A percentile compares a stretch with the other conserved stretches of the same genome.
phyloP scores from a whole-genome alignment of 805 yeast species.

The Spathaspora hagerdaliae region DNA sequence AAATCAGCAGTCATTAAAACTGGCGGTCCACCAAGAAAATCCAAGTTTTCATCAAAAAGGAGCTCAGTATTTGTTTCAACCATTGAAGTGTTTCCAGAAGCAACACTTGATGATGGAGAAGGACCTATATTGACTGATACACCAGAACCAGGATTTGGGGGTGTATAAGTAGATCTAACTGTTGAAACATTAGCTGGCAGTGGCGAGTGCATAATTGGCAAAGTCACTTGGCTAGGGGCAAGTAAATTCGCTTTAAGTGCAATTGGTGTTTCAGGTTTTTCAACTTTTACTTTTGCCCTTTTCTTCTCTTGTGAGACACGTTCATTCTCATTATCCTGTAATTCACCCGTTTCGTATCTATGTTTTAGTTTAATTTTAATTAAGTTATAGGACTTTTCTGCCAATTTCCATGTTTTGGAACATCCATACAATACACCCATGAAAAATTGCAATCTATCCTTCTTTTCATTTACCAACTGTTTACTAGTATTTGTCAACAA shows the following conservation, averaged over 20 bases:
- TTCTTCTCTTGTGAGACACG: background rate
- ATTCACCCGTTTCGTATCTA: constrained; percentile 7
- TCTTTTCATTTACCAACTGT: constrained; percentile 21
- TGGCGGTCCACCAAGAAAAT: constrained; percentile 50
- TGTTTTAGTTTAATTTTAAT: constrained; percentile 32
- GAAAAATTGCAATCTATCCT: constrained; percentile 31
- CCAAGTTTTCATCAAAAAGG: constrained; percentile 20
- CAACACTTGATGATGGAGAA: background rate
- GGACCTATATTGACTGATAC: background rate
- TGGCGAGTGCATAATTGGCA: background rate
- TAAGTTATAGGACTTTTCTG: constrained; percentile 41
- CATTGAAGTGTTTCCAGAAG: background rate
- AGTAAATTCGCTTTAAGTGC: background rate
- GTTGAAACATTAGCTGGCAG: background rate
- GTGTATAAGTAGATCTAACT: background rate
- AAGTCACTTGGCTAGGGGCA: background rate
- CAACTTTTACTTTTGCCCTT: background rate
- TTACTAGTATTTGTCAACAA: constrained; percentile 29
- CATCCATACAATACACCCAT: constrained; percentile 38
- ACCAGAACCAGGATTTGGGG: background rate
- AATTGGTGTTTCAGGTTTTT: background rate
- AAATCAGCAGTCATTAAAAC: constrained; percentile 48
- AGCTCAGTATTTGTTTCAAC: constrained; percentile 15
- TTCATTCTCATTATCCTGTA: constrained; percentile 1
- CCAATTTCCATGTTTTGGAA: constrained; percentile 45